phyloP scores from a whole-genome alignment of 495 filamentous ascomycete genomes.

The Aspergillus sclerotioniger region DNA sequence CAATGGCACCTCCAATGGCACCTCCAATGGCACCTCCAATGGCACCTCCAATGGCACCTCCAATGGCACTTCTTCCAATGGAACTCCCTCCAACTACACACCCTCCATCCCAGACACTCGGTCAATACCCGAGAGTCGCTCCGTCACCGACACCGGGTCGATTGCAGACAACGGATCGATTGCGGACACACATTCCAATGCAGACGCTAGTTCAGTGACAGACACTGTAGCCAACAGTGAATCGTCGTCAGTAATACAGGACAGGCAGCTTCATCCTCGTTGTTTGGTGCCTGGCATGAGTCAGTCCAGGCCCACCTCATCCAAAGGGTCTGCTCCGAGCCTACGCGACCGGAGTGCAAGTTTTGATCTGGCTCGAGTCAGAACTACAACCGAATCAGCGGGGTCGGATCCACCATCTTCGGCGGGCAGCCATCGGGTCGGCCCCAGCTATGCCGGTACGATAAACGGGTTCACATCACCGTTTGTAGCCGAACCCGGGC shows the following conservation, averaged over 20 bases:
- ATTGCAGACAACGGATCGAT: not conserved
- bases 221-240: not conserved
- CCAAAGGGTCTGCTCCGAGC: not conserved
- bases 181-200: not conserved
- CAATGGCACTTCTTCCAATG: no score
- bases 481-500: conserved; percentile 1
- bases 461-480: not conserved
- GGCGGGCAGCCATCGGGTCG: not conserved
- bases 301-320: conserved; percentile 1
- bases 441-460: not conserved
- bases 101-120: not conserved
- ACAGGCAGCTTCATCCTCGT: not conserved
- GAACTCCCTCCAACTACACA: no score
- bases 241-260: not conserved
- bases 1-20: no score
- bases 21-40: no score
- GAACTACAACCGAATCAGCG: not conserved
- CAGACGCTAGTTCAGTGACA: not conserved
- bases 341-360: not conserved
- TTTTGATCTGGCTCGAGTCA: not conserved
- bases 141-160: not conserved
- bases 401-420: not conserved
- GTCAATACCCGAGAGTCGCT: not conserved
- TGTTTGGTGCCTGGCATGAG: not conserved
- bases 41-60: no score